Base-by-base conservation (phyloP, 768 basidiomycete species). In the Lanmaoa pseudosensibilis region DNA sequence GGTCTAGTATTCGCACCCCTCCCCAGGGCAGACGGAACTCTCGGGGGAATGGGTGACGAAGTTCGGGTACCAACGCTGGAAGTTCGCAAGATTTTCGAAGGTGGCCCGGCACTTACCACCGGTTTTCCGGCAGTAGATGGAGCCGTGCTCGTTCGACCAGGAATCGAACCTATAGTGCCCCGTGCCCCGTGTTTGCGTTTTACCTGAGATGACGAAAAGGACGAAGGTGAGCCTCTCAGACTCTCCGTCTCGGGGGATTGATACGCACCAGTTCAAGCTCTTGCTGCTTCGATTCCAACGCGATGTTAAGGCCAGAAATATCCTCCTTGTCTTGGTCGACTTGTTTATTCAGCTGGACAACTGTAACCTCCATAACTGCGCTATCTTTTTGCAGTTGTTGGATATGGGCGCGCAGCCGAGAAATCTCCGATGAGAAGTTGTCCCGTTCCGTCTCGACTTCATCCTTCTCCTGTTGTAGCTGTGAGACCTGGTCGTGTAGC, bases 261-360 rank as follows among this genome's bases (percentile, higher is more conserved):
- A 30, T 41, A 78, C 83, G 51, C 56, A 97, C 94, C 71, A 95
- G 68, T 68, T 96, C 93, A 38, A 97, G 75, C 70, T 96, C 94
- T 70, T 95, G 93, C 65, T 97, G 94, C 73, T 97, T 97, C 25
- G 92, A 87, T 71, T 95, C 92, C 52, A 97, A 73, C 0, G 94
- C 94, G 36, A 95, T 93, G 64, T 96, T 94, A 63, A 96, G 73
- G n/a, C 90, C 88, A 46, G 81, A 73, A 21, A 89, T 69, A 70
- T 96, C 94, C 41, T 94, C 88, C 70, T 87, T 86, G 58, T 88
- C 81, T 65, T 85, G 78, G 0, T 76, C 75, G 38, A 82, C 77
- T 63, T 87, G 79, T 73, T 90, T 91, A 58, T 78, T 80, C 50
- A 92, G 71, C 63, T 90, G 87, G 15, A 84, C 75, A 40, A 94